Conservation (phyloP, 2,329 filamentous ascomycete genomes). For the Colletotrichum liaoningense region DNA sequence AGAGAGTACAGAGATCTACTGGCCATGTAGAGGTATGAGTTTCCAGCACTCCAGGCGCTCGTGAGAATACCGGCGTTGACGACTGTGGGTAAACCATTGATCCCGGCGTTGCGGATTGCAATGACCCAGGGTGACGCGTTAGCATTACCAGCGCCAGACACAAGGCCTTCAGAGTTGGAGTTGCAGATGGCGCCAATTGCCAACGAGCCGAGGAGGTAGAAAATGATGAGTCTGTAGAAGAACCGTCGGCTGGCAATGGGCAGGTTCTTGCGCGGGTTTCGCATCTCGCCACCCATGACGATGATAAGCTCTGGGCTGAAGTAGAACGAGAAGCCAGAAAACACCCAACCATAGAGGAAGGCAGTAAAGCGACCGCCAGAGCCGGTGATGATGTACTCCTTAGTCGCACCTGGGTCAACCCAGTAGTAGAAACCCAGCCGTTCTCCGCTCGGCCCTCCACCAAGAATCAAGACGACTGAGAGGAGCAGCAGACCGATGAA, state of each 20-base stretch:
- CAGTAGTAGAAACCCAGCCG: slow-evolving; percentile 37
- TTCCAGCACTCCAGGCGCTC: slow-evolving; percentile 61
- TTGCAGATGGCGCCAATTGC: slow-evolving; percentile 65
- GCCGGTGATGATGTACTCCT: slow-evolving; percentile 29
- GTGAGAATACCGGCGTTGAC: slow-evolving; percentile 66
- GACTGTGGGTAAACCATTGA: slow-evolving; percentile 62
- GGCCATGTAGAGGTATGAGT: slow-evolving; percentile 66
- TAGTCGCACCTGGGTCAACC: slow-evolving; percentile 27
- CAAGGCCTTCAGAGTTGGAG: slow-evolving; percentile 59
- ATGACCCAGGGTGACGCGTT: slow-evolving; percentile 61
- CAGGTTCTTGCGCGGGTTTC: slow-evolving; percentile 58
- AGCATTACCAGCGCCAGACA: slow-evolving; percentile 39
- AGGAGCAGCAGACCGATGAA: slow-evolving; percentile 70
- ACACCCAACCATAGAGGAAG: slow-evolving; percentile 38
- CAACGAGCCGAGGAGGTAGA: slow-evolving; percentile 62
- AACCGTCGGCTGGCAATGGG: slow-evolving; percentile 40
- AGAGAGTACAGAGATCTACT: slow-evolving; percentile 66
- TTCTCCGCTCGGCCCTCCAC: slow-evolving; percentile 38
- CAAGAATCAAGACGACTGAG: background rate
- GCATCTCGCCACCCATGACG: slow-evolving; percentile 40
- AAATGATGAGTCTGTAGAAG: slow-evolving; percentile 43
- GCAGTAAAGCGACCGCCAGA: slow-evolving; percentile 38
- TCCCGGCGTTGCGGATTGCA: slow-evolving; percentile 61
- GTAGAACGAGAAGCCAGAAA: slow-evolving; percentile 39
- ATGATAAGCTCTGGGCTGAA: slow-evolving; percentile 38